These are phyloP conservation scores for Gelatoporia subvermispora DNA, from an alignment of 768 basidiomycete genomes.

Conservation along the genomic window DNA sequence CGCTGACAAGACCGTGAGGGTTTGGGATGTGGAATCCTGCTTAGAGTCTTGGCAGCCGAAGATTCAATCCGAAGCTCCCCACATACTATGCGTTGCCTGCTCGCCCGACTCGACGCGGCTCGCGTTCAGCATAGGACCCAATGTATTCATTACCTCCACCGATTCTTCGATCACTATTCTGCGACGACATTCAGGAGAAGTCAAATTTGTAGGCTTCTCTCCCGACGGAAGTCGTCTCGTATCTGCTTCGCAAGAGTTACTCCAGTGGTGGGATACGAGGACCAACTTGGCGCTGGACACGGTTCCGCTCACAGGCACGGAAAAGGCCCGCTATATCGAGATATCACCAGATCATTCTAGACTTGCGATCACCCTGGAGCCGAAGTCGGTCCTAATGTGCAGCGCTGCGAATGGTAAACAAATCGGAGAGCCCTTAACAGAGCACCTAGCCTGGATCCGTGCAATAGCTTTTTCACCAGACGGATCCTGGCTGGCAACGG, in stretches of 20 bases:
- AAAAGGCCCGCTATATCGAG: too few relatives aligned
- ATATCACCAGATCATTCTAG: too few relatives aligned
- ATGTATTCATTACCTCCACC: background rate
- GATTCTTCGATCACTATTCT: background rate
- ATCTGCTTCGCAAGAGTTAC: background rate
- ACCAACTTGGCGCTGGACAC: constrained; percentile 27
- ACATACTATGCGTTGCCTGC: too few relatives aligned
- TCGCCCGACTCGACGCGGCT: too few relatives aligned
- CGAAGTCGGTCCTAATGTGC: too few relatives aligned
- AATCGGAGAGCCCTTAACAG: background rate
- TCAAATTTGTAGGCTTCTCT: constrained; percentile 9
- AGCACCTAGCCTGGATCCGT: constrained; percentile 18
- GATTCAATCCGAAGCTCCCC: too few relatives aligned
- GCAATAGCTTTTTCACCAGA: constrained; percentile 23
- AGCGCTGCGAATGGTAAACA: too few relatives aligned
- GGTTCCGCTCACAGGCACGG: background rate
- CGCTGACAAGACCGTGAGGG: constrained; percentile 35
- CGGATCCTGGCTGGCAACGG: constrained; percentile 6
- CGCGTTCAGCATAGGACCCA: too few relatives aligned
- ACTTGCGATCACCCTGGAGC: background rate
- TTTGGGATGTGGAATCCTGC: constrained; percentile 10
- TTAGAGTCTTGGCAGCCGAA: too few relatives aligned
- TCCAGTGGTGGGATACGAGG: constrained; percentile 31
- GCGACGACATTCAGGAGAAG: constrained; percentile 3
- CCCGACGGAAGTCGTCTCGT: constrained; percentile 19